A percentile compares a stretch with the other conserved stretches of the same genome.
Evolutionary conservation across 1,284 basidiomycete genomes (phyloP).

Genomic region (Malassezia restricta): DNA sequence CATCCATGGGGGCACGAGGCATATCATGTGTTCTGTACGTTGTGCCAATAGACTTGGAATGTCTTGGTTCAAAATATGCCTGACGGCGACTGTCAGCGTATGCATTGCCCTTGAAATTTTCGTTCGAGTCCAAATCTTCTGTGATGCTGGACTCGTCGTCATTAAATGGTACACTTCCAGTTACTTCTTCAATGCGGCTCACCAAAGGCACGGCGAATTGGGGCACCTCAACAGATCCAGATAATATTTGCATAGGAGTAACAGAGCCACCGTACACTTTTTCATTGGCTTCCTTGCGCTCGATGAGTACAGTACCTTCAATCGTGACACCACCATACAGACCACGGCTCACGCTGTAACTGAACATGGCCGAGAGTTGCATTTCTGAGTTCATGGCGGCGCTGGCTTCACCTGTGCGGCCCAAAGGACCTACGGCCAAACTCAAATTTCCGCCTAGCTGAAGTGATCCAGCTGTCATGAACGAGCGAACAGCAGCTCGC

Average conservation of each 20-base stretch:
- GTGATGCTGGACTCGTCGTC: neutral
- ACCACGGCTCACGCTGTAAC: conserved; percentile 83
- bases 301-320: conserved; percentile 86
- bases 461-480: conserved; percentile 87
- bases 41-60: conserved; percentile 14
- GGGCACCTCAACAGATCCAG: conserved; percentile 29
- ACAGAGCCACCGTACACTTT: conserved; percentile 41
- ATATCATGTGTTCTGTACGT: conserved; percentile 15
- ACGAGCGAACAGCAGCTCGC: conserved; percentile 59
- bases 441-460: conserved; percentile 57
- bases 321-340: conserved; percentile 73
- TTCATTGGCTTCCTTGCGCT: conserved; percentile 64
- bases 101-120: neutral
- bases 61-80: neutral
- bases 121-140: neutral
- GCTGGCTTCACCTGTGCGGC: conserved; percentile 82
- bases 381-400: conserved; percentile 76
- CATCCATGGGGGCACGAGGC: conserved; percentile 23
- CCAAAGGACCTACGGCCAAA: conserved; percentile 80
- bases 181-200: conserved; percentile 9
- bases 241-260: conserved; percentile 35
- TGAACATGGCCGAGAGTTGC: conserved; percentile 77
- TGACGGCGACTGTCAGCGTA: neutral
- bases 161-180: neutral
- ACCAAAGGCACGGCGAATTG: conserved; percentile 7